Conservation (phyloP, 306 rosid genomes). For the Trifolium fragiferum region DNA sequence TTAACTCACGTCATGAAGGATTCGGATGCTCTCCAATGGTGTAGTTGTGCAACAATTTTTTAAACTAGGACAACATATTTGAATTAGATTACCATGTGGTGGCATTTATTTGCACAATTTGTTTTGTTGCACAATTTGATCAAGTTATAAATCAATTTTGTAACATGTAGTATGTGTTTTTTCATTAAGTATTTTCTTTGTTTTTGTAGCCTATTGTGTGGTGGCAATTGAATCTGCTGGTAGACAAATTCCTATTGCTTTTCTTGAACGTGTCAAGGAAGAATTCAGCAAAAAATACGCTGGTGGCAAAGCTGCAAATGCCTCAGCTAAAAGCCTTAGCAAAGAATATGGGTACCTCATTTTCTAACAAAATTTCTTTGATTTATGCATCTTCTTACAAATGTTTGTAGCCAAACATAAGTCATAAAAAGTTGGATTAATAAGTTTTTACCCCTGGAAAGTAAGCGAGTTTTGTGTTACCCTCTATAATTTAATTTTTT, state of each 20-base stretch:
- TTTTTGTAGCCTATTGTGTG: slow-evolving; percentile 79
- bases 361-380: not conserved
- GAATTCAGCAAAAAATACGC: slow-evolving; percentile 81
- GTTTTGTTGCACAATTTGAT: not conserved
- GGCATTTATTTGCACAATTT: not conserved
- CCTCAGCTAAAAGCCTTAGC: slow-evolving; percentile 64
- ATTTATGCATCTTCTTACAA: not conserved
- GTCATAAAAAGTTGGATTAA: too few relatives aligned
- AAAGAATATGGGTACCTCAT: slow-evolving; percentile 82
- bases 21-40: not conserved
- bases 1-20: not conserved
- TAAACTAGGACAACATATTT: too few relatives aligned
- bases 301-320: slow-evolving; percentile 91
- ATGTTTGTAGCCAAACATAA: not conserved
- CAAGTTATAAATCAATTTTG: not conserved
- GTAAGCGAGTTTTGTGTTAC: too few relatives aligned
- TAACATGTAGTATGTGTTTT: not conserved
- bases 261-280: slow-evolving; percentile 81
- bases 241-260: slow-evolving; percentile 88
- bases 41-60: not conserved
- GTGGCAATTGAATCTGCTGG: slow-evolving; percentile 90
- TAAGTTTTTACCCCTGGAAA: too few relatives aligned
- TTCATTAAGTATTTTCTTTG: slow-evolving; percentile 20
- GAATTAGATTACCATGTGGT: too few relatives aligned
- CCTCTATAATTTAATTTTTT: too few relatives aligned